A percentile compares a stretch with the other conserved stretches of the same genome.
These are phyloP conservation scores for Linaria vulgaris DNA, from an alignment of 257 asterid genomes.

Conservation along the genomic window DNA sequence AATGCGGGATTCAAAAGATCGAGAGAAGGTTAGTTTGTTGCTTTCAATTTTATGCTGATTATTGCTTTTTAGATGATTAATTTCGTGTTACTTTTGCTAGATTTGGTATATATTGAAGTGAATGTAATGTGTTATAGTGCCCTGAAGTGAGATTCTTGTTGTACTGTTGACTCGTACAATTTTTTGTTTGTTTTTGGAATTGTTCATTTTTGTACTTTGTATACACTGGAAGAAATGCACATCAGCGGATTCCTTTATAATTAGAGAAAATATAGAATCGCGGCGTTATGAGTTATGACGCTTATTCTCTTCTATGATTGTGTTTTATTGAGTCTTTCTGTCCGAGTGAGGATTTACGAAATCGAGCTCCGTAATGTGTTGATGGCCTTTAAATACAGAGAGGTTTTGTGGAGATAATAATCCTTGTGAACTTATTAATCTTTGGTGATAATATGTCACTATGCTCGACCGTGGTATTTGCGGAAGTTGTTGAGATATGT, in stretches of 20 bases:
- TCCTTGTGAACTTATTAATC: no score
- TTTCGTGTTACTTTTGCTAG: not conserved
- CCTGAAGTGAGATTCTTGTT: not conserved
- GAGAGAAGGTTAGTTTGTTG: conserved; percentile 40
- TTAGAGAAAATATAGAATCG: not conserved
- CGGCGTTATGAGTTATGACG: not conserved
- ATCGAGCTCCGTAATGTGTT: not conserved
- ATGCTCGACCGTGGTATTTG: no score
- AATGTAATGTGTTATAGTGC: not conserved
- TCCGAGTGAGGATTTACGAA: no score
- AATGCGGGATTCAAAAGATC: conserved; percentile 42
- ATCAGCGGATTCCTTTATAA: not conserved
- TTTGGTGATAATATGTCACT: no score
- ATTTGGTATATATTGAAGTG: conserved; percentile 4
- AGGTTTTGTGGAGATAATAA: not conserved
- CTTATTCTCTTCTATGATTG: not conserved
- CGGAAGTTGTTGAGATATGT: no score
- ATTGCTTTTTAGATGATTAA: not conserved
- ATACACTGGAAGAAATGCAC: not conserved
- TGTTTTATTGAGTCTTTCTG: no score
- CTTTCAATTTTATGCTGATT: not conserved
- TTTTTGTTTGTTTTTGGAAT: no score
- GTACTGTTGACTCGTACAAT: no score
- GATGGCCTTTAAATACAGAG: not conserved
- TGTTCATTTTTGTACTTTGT: no score